Conservation (phyloP, 148 eudicot genomes). For the Dysphania ambrosioides region DNA sequence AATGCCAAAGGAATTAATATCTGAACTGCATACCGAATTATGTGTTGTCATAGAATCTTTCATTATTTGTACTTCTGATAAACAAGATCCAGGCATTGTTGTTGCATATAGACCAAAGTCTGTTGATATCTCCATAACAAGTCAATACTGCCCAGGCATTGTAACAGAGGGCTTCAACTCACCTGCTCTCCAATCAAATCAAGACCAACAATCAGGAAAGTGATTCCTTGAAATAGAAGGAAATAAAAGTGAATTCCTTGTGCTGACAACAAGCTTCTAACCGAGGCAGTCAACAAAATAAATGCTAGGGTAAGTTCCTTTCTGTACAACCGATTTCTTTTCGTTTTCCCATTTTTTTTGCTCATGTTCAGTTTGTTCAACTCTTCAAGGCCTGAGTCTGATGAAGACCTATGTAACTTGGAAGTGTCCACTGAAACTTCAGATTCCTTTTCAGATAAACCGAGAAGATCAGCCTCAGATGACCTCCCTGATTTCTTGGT, state of each 20-base stretch:
- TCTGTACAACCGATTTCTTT: conserved; percentile 69
- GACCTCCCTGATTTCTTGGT: conserved; percentile 90
- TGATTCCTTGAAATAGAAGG: conserved; percentile 85
- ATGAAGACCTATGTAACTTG: conserved; percentile 44
- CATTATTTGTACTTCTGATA: conserved; percentile 14
- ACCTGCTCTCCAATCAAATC: conserved; percentile 98
- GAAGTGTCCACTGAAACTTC: conserved; percentile 27
- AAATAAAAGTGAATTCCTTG: conserved; percentile 96
- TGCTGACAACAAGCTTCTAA: conserved; percentile 87
- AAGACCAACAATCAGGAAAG: conserved; percentile 83
- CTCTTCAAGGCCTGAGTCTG: conserved; percentile 75
- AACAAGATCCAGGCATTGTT: conserved; percentile 6
- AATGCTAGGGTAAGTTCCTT: conserved; percentile 87
- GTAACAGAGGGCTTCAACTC: conserved; percentile 34
- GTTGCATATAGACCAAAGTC: conserved; percentile 4
- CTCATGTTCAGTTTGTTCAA: conserved; percentile 50
- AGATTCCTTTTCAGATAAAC: conserved; percentile 56
- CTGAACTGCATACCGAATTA: conserved; percentile 17
- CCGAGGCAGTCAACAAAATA: conserved; percentile 75
- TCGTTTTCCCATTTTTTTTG: conserved; percentile 45
- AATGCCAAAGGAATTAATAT: conserved; percentile 17
- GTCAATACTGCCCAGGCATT: conserved; percentile 1
- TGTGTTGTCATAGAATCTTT: conserved; percentile 5
- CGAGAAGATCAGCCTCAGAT: conserved; percentile 74
- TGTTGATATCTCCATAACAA: conserved; percentile 12